These are phyloP conservation scores for Colletotrichum filicis DNA, from an alignment of 2,329 filamentous ascomycete genomes.

Conservation along the genomic window DNA sequence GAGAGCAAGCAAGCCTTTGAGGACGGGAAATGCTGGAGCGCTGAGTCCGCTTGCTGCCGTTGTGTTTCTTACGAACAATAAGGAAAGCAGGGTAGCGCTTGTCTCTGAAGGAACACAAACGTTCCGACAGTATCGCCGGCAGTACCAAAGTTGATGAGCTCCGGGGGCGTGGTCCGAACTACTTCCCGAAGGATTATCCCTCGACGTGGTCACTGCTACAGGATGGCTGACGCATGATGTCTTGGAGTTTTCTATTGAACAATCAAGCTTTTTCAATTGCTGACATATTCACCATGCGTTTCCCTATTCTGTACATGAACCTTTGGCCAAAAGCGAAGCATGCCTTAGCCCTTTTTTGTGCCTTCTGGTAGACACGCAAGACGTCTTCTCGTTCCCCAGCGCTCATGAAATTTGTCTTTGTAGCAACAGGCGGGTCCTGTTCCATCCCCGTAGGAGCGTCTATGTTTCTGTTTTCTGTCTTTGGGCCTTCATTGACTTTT, in stretches of 20 bases:
- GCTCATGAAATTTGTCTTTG: not conserved
- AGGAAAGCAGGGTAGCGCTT: no score
- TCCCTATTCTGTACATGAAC: not conserved
- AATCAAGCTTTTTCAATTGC: not conserved
- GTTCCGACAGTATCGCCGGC: no score
- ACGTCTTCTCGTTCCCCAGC: not conserved
- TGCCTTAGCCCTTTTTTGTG: slow-evolving; percentile 14
- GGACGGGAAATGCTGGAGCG: no score
- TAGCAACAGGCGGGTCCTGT: not conserved
- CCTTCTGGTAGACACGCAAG: not conserved
- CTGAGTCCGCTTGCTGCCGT: no score
- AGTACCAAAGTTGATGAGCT: no score
- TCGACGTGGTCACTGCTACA: no score
- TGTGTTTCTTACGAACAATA: no score
- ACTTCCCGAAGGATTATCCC: no score
- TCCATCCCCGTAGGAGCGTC: not conserved
- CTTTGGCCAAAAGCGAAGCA: slow-evolving; percentile 8
- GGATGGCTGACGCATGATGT: not conserved
- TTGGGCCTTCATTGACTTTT: not conserved
- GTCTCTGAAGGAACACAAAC: no score
- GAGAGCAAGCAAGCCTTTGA: no score
- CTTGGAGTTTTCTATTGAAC: no score
- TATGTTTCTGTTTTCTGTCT: not conserved
- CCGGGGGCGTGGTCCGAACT: no score
- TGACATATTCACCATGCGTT: slow-evolving; percentile 1